Evolutionary conservation across 73 alveolate genomes (phyloP).

Genomic region (Chromera velia): DNA sequence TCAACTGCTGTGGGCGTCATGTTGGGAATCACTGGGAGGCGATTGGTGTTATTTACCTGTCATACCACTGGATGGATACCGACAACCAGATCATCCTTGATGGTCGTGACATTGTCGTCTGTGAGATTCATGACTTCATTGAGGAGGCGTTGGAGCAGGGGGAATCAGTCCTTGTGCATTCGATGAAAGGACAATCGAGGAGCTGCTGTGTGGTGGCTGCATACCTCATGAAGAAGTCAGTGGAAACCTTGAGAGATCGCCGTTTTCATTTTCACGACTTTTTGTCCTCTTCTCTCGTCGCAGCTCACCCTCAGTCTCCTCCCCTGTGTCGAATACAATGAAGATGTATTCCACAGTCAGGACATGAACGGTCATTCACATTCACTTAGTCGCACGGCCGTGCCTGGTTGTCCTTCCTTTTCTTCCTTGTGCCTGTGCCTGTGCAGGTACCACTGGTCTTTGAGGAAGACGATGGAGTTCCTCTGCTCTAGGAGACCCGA

Average conservation of each 20-base stretch:
- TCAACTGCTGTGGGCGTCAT: slow-evolving; percentile 82
- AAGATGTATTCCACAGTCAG: no score
- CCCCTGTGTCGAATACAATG: no score
- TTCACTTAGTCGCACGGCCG: no score
- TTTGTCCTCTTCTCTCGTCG: no score
- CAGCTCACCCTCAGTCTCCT: no score
- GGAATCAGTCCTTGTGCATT: slow-evolving; percentile 62
- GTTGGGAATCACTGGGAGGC: slow-evolving; percentile 82
- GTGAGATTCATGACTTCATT: slow-evolving; percentile 79
- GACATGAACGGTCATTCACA: no score
- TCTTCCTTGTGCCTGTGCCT: not conserved
- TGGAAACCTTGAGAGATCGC: no score
- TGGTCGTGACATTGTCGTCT: slow-evolving; percentile 59
- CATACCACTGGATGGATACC: slow-evolving; percentile 84
- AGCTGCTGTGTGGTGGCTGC: slow-evolving; percentile 59
- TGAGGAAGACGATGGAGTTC: slow-evolving; percentile 75
- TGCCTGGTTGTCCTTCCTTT: no score
- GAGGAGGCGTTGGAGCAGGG: slow-evolving; percentile 80
- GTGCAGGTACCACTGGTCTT: slow-evolving; percentile 61
- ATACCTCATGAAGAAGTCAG: slow-evolving; percentile 65
- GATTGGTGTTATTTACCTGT: slow-evolving; percentile 78
- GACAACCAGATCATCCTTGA: slow-evolving; percentile 68
- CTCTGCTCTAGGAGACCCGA: slow-evolving; percentile 78
- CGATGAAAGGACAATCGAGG: slow-evolving; percentile 59
- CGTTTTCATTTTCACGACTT: no score